phyloP scores from a whole-genome alignment of 1,139 yeast species.

The Suhomyces ambrosiae region DNA sequence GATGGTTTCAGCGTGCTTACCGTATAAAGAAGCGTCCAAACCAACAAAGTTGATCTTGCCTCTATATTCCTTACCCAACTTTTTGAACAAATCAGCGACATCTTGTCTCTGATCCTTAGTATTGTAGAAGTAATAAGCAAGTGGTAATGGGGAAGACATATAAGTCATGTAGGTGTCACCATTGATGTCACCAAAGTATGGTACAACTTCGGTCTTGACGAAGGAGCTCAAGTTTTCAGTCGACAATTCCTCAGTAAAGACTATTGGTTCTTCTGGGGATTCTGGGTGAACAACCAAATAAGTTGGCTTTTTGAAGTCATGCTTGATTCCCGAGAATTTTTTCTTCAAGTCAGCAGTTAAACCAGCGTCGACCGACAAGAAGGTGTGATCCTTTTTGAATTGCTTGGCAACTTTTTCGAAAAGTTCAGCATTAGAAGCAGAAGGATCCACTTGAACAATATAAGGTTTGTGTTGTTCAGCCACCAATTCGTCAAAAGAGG shows the following conservation, averaged over 20 bases:
- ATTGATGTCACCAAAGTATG: slow-evolving; percentile 87
- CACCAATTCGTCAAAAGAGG: slow-evolving; percentile 52
- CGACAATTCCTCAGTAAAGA: slow-evolving; percentile 24
- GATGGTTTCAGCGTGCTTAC: slow-evolving; percentile 86
- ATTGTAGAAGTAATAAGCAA: slow-evolving; percentile 86
- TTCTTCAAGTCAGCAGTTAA: slow-evolving; percentile 46
- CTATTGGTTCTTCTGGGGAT: slow-evolving; percentile 34
- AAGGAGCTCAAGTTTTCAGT: slow-evolving; percentile 51
- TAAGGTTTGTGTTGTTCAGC: slow-evolving; percentile 53
- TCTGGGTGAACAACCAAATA: slow-evolving; percentile 50
- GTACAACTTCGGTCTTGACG: slow-evolving; percentile 71
- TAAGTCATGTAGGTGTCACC: slow-evolving; percentile 79
- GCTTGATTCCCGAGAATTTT: slow-evolving; percentile 15
- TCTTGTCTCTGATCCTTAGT: slow-evolving; percentile 65
- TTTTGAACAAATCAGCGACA: slow-evolving; percentile 52
- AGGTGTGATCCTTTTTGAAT: slow-evolving; percentile 49
- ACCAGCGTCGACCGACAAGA: slow-evolving; percentile 58
- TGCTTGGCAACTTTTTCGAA: slow-evolving; percentile 21
- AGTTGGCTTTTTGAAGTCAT: slow-evolving; percentile 40
- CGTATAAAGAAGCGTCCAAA: slow-evolving; percentile 78
- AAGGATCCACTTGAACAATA: slow-evolving; percentile 42
- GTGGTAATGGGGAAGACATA: slow-evolving; percentile 71
- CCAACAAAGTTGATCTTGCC: slow-evolving; percentile 88
- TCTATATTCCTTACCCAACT: slow-evolving; percentile 72
- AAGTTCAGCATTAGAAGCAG: slow-evolving; percentile 9